phyloP scores from a whole-genome alignment of 257 asterid species.

The Cruciata laevipes region DNA sequence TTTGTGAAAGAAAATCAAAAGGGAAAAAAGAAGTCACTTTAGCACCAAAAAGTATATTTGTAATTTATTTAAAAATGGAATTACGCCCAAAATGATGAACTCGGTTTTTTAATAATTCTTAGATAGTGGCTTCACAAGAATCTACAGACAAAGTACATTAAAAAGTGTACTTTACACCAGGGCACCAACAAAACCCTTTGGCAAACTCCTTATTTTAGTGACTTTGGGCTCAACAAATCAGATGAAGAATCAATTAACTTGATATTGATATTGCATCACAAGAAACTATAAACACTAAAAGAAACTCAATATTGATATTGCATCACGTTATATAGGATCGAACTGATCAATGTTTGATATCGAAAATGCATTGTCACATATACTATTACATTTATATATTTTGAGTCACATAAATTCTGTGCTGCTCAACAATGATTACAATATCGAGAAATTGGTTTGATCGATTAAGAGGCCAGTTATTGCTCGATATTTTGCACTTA shows the following conservation, averaged over 20 bases:
- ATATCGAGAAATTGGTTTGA: no score
- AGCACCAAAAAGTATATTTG: not conserved
- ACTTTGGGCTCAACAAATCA: slow-evolving; percentile 17
- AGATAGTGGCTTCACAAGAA: slow-evolving; percentile 12
- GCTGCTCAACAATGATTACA: no score
- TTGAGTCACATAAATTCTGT: no score
- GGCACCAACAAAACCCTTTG: slow-evolving; percentile 13
- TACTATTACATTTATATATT: no score
- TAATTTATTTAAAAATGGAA: no score
- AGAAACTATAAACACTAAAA: no score
- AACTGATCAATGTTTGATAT: no score
- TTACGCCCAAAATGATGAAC: slow-evolving; percentile 25
- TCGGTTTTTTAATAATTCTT: slow-evolving; percentile 15
- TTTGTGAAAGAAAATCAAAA: not conserved
- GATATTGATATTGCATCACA: not conserved
- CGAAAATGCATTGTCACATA: no score
- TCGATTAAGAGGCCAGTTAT: no score
- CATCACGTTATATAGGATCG: not conserved
- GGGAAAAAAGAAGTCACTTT: not conserved
- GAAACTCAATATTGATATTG: not conserved
- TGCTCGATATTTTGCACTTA: no score
- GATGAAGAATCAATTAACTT: not conserved
- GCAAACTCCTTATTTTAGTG: slow-evolving; percentile 10
- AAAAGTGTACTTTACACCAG: slow-evolving; percentile 12
- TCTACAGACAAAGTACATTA: slow-evolving; percentile 12